Evolutionary conservation across 2,329 filamentous ascomycete species (phyloP).

Genomic region (Karstenula rhodostoma): DNA sequence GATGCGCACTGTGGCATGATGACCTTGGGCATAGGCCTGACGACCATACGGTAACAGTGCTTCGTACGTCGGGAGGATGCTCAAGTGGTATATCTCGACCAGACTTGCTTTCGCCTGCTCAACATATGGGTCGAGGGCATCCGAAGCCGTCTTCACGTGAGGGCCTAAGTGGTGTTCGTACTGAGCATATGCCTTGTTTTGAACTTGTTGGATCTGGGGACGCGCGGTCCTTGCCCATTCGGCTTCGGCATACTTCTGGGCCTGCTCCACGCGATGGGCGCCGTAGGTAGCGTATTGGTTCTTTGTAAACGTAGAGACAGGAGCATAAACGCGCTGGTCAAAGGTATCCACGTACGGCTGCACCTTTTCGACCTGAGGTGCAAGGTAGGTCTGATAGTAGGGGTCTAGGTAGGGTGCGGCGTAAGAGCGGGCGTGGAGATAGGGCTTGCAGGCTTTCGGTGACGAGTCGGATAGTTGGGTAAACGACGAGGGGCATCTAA

Average conservation of each 20-base stretch:
- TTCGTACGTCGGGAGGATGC: slow-evolving; percentile 78
- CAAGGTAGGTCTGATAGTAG: slow-evolving; percentile 85
- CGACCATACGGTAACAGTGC: slow-evolving; percentile 77
- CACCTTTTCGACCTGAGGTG: slow-evolving; percentile 79
- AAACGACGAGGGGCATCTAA: slow-evolving; percentile 79
- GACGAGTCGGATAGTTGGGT: slow-evolving; percentile 73
- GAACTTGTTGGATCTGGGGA: slow-evolving; percentile 75
- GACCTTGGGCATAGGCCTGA: slow-evolving; percentile 72
- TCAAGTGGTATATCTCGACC: slow-evolving; percentile 73
- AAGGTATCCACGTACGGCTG: slow-evolving; percentile 73
- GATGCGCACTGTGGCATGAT: slow-evolving; percentile 72
- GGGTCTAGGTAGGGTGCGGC: slow-evolving; percentile 80
- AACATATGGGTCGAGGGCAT: slow-evolving; percentile 75
- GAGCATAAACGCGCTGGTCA: slow-evolving; percentile 70
- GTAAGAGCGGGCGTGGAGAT: slow-evolving; percentile 71
- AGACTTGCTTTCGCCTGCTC: slow-evolving; percentile 69
- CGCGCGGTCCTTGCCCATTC: slow-evolving; percentile 83
- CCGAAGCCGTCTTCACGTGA: slow-evolving; percentile 70
- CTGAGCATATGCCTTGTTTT: slow-evolving; percentile 66
- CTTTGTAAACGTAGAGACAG: slow-evolving; percentile 70
- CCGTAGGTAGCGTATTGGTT: slow-evolving; percentile 72
- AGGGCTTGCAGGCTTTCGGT: slow-evolving; percentile 83
- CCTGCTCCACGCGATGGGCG: slow-evolving; percentile 74
- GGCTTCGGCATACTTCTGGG: slow-evolving; percentile 68
- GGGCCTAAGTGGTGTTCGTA: slow-evolving; percentile 79